These are phyloP conservation scores for Ophiocordyceps australis DNA, from an alignment of 2,329 filamentous ascomycete species.

Conservation along the genomic window DNA sequence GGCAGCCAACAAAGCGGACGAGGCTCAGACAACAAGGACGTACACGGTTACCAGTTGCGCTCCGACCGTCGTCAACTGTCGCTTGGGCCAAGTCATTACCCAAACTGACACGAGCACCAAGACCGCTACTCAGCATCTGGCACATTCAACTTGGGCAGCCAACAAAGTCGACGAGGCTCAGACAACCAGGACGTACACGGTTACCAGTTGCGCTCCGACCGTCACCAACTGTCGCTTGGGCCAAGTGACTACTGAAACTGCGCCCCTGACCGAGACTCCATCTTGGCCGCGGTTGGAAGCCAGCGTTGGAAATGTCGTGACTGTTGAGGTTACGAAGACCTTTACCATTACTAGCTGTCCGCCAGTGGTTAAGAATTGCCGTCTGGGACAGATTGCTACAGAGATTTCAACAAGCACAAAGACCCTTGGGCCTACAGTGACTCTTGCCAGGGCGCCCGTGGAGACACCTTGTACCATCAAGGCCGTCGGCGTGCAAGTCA, in stretches of 20 bases:
- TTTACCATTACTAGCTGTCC: slow-evolving; percentile 26
- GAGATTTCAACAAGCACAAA: no score
- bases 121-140: no score
- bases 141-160: no score
- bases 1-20: not conserved
- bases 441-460: not conserved
- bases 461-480: not conserved
- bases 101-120: not conserved
- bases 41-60: no score
- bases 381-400: slow-evolving; percentile 7
- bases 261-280: not conserved
- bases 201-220: slow-evolving; percentile 34
- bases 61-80: no score
- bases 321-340: not conserved
- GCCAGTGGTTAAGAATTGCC: slow-evolving; percentile 39
- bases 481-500: no score
- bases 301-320: not conserved
- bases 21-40: not conserved
- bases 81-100: no score
- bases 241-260: slow-evolving; percentile 1
- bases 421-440: no score
- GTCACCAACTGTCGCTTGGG: slow-evolving; percentile 36
- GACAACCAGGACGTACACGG: slow-evolving; percentile 1
- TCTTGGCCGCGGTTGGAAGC: not conserved
- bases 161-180: not conserved